Percentiles rank a stretch among this genome's conserved stretches.
Evolutionary conservation across 2,329 filamentous ascomycete species (phyloP).

Genomic region (Ophiostoma sp.): DNA sequence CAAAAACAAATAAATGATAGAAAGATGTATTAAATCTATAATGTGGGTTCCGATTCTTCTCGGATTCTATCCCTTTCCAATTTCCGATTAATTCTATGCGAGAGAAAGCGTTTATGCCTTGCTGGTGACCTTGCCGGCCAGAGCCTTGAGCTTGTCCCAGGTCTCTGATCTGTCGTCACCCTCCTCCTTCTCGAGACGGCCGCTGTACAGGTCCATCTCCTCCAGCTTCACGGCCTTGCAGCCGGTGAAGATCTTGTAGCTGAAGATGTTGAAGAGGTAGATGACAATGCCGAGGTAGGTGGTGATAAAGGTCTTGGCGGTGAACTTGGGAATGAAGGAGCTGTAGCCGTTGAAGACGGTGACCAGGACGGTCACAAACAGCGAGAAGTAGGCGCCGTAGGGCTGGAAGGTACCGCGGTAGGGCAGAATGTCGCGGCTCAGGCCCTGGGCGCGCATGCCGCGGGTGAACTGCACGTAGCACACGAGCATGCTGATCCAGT

Average conservation of each 20-base stretch:
- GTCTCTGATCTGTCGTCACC: conserved; percentile 6
- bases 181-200: conserved; percentile 12
- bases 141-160: conserved; percentile 7
- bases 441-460: conserved; percentile 51
- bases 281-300: conserved; percentile 15
- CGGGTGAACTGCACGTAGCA: conserved; percentile 61
- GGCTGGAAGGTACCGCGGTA: conserved; percentile 60
- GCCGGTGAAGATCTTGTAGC: conserved; percentile 14
- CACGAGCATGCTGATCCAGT: conserved; percentile 64
- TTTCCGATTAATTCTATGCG: not conserved
- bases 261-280: conserved; percentile 15
- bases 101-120: not conserved
- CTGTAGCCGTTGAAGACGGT: conserved; percentile 16
- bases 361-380: conserved; percentile 13
- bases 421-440: conserved; percentile 53
- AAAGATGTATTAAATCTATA: not conserved
- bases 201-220: conserved; percentile 17
- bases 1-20: not conserved
- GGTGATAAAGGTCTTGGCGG: conserved; percentile 6
- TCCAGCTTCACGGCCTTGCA: conserved; percentile 15
- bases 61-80: not conserved
- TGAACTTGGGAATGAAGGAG: conserved; percentile 16
- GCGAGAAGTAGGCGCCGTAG: conserved; percentile 17
- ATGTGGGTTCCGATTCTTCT: no score
- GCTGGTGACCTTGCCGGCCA: conserved; percentile 3